Evolutionary conservation across 345 rosid genomes (phyloP), one percentile per base, ranked within the genome.

Genomic region (Populus euphratica): DNA sequence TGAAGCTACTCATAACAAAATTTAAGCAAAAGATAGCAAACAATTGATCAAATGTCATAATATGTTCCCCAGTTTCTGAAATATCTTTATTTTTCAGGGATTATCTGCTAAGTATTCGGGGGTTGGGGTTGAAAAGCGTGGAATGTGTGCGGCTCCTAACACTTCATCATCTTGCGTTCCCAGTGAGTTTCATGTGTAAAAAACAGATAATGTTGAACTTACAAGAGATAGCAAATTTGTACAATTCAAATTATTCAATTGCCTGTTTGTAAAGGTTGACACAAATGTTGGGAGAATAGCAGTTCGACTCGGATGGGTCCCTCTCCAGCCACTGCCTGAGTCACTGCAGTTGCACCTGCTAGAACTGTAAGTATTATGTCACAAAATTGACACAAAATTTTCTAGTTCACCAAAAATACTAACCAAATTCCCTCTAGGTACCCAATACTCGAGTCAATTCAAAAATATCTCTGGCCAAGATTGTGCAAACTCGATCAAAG

Each of bases 221-320:
- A 68, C 56, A 43, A 27, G 56, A 64, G 36, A 68, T 59, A 79
- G 70, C 72, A 71, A 76, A 73, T 77, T n/a, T 10, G 27, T 59
- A 70, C 50, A 73, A 50, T 50, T 25, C 64, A 38, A 33, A 50
- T 80, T 5, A 62, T 23, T 74, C 69, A 54, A 68, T 75, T 72
- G 73, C 77, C 52, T 72, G 84, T 44, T 71, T 41, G 41, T 69
- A 76, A 88, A 95, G 99, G 99, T 95, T 68, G 99, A 93, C 83
- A 95, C 98, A 3, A 93, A 95, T 80, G 99, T 95, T 25, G 99
- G 99, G 78, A 91, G 97, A 49, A 95, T 95, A 77, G 99, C 98
- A 9, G 98, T 95, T 81, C 87, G 99, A 80, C 79, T 95, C 71
- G 99, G 99, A 82, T 95, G 99, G 99, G 99, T 93, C 67, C 99